These are phyloP conservation scores for Pseudogymnoascus sp. DNA, from an alignment of 2,329 filamentous ascomycete genomes.

Conservation along the genomic window DNA sequence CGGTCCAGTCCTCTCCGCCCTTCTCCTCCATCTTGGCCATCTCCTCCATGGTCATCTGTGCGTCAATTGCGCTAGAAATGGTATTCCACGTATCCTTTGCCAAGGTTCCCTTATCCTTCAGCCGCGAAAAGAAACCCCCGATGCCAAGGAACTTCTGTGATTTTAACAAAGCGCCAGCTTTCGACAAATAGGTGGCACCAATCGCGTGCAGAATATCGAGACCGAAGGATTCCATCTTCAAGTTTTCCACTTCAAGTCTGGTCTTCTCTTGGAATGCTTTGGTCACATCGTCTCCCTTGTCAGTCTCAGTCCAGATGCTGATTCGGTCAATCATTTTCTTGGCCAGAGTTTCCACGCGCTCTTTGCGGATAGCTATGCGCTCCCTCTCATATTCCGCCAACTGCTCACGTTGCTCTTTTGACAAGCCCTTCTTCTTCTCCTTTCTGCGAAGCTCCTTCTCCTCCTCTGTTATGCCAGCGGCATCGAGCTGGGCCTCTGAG, in stretches of 20 bases:
- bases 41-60: constrained; percentile 97
- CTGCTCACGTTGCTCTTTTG: constrained; percentile 89
- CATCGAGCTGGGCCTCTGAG: constrained; percentile 59
- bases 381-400: constrained; percentile 82
- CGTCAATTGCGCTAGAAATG: constrained; percentile 90
- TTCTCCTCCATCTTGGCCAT: constrained; percentile 95
- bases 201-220: constrained; percentile 94
- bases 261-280: constrained; percentile 90
- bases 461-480: constrained; percentile 58
- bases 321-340: constrained; percentile 84
- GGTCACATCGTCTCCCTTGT: constrained; percentile 79
- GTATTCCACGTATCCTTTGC: constrained; percentile 99
- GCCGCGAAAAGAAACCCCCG: constrained; percentile 82
- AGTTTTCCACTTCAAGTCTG: constrained; percentile 85
- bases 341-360: constrained; percentile 76
- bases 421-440: constrained; percentile 83
- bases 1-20: constrained; percentile 95
- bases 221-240: constrained; percentile 99
- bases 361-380: constrained; percentile 72
- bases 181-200: constrained; percentile 80
- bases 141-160: constrained; percentile 96
- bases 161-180: constrained; percentile 80
- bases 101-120: constrained; percentile 93
- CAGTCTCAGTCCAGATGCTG: constrained; percentile 94
- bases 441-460: constrained; percentile 70